phyloP scores from a whole-genome alignment of 73 alveolate genomes.

The Paramecium pentaurelia region DNA sequence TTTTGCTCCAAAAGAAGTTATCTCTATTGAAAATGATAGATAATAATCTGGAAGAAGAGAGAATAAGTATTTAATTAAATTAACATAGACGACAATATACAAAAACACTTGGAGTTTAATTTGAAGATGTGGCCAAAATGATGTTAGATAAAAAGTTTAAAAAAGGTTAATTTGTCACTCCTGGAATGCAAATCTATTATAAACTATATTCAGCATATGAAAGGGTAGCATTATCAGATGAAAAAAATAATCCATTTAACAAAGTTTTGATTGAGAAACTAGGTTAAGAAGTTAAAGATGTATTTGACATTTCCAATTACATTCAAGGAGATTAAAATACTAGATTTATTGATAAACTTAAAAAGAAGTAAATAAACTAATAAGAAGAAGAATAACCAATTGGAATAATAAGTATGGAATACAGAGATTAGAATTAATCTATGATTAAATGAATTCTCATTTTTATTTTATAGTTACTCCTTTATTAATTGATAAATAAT shows the following conservation, averaged over 20 bases:
- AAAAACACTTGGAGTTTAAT: not conserved
- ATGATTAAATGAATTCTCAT: not conserved
- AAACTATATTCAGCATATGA: conserved; percentile 22
- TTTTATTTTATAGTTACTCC: not conserved
- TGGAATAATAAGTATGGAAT: not conserved
- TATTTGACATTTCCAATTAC: not conserved
- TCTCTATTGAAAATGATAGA: not conserved
- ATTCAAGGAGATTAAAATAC: not conserved
- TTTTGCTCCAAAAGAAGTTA: conserved; percentile 33
- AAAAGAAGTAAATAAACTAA: not conserved
- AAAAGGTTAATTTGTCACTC: not conserved
- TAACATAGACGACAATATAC: not conserved
- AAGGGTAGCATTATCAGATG: not conserved
- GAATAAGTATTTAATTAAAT: not conserved
- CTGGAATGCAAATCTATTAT: not conserved
- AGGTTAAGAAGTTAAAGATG: conserved; percentile 3
- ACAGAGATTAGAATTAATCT: not conserved
- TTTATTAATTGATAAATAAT: too few relatives aligned
- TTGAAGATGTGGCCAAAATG: not conserved
- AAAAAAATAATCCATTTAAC: not conserved
- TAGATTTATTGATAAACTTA: not conserved
- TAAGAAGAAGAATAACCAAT: not conserved
- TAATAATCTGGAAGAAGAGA: not conserved
- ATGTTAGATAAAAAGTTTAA: not conserved
- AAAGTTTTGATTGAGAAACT: not conserved